Evolutionary conservation across 1,284 basidiomycete genomes (phyloP), one percentile per base, ranked within the genome.

Genomic region (Acaromyces ingoldii): DNA sequence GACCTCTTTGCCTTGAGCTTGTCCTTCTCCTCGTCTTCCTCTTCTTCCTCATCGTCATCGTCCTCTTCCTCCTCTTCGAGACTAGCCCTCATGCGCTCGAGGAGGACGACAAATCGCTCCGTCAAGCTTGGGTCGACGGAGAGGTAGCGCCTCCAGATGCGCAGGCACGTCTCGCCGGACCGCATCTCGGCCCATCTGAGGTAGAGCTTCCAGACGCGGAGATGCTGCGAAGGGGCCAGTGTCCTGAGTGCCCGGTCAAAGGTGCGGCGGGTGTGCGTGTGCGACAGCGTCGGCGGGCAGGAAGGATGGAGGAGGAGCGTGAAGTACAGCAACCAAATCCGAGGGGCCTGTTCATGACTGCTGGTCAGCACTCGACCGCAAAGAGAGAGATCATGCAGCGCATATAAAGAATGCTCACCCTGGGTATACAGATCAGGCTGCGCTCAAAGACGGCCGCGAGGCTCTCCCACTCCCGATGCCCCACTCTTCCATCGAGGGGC

Each of bases 241-340:
- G 92, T 92, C 45, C 95, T 86, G 25, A 99, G 79, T 1, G 93
- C 90, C 47, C 95, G 85, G 78, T 99, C 95, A 72, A 89, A 98
- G 0, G 92, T 95, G 58, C 86, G 83, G 17, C 93, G 84, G 4
- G 91, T 91, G 76, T 98, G 93, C 0, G 90, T 90, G 67, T 88
- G 81, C 13, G 88, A 87, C 53, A 98, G 81, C 21, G 82, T 76
- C 1, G 91, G 80, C 1, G 95, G 92, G 72, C 92, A 97, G 51
- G 83, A 81, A 1, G 91, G 90, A 73, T 99, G 93, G 55, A 85
- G 82, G 77, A 98, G 88, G 57, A 96, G 81, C 53, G 88, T 87
- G 29, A 91, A 80, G 77, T 98, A 98, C 78, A 89, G 83, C 39
- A 96, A 78, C 95, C 95, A 98, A 68, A 96, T 76, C 37, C 90